phyloP scores from a whole-genome alignment of 371 early-diverging fungal genomes.

The Mucor mucedo region DNA sequence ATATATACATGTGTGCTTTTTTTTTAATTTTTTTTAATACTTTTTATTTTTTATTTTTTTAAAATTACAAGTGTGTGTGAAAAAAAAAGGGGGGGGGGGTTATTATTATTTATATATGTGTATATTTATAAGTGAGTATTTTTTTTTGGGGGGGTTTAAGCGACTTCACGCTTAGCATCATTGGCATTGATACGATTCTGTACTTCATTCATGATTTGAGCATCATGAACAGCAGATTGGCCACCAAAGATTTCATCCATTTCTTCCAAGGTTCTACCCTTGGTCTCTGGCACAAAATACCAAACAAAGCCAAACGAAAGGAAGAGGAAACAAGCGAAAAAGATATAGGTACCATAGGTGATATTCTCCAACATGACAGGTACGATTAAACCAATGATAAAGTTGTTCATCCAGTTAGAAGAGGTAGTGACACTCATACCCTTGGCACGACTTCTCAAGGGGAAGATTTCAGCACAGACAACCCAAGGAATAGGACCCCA shows the following conservation, averaged over 20 bases:
- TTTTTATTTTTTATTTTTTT: too few species aligned
- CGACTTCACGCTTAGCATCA: background rate
- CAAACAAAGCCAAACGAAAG: constrained; percentile 41
- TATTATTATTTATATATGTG: too few species aligned
- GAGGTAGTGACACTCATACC: constrained; percentile 87
- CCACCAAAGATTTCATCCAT: constrained; percentile 59
- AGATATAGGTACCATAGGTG: constrained; percentile 64
- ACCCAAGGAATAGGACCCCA: constrained; percentile 84
- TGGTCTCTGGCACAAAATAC: constrained; percentile 53
- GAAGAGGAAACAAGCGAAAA: constrained; percentile 55
- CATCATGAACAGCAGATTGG: constrained; percentile 30
- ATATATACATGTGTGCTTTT: background rate
- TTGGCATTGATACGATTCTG: constrained; percentile 20
- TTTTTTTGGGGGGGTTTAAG: background rate
- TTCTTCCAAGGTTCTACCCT: constrained; percentile 55
- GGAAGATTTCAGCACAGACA: constrained; percentile 88
- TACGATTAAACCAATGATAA: constrained; percentile 64
- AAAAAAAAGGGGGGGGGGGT: too few species aligned
- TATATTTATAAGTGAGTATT: too few species aligned
- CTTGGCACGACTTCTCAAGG: constrained; percentile 76
- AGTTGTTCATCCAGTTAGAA: constrained; percentile 89
- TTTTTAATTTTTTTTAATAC: too few species aligned
- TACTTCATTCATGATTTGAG: constrained; percentile 31
- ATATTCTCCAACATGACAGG: constrained; percentile 66
- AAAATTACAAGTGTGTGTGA: too few species aligned